These are phyloP conservation scores for Podospora appendiculata DNA, from an alignment of 495 filamentous ascomycete genomes.

Conservation along the genomic window DNA sequence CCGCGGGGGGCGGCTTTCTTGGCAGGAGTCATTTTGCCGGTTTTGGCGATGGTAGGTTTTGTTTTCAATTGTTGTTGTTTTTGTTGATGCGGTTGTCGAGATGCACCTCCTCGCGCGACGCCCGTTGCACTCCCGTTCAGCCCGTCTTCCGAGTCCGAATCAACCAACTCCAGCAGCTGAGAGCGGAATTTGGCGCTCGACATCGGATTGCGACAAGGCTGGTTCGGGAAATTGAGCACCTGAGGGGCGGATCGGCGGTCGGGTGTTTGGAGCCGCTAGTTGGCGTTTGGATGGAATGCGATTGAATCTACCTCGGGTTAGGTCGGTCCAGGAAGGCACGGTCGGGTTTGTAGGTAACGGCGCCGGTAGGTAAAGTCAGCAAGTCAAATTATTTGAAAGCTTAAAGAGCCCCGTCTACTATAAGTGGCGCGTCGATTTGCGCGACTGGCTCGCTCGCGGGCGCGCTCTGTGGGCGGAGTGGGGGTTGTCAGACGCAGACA, in stretches of 20 bases:
- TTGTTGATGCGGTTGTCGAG: constrained; percentile 1
- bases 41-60: not conserved
- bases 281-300: too few relatives aligned
- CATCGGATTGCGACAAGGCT: constrained; percentile 13
- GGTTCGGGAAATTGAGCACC: not conserved
- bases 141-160: constrained; percentile 61
- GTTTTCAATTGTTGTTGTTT: not conserved
- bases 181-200: constrained; percentile 28
- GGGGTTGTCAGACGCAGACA: too few relatives aligned
- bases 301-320: too few relatives aligned
- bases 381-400: too few relatives aligned
- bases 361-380: too few relatives aligned
- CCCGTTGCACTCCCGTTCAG: constrained; percentile 34
- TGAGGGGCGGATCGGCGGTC: too few relatives aligned
- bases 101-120: constrained; percentile 4
- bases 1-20: constrained; percentile 27
- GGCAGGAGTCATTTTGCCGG: constrained; percentile 34
- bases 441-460: not conserved
- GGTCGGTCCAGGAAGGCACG: too few relatives aligned
- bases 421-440: not conserved
- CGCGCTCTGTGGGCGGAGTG: too few relatives aligned
- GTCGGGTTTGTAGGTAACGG: too few relatives aligned
- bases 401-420: not conserved
- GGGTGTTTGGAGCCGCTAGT: too few relatives aligned
- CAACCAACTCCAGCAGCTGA: constrained; percentile 54